Percentiles rank a stretch among this genome's conserved stretches.
Evolutionary conservation across 2,329 filamentous ascomycete species (phyloP).

Genomic region (Neonectria neomacrospora): DNA sequence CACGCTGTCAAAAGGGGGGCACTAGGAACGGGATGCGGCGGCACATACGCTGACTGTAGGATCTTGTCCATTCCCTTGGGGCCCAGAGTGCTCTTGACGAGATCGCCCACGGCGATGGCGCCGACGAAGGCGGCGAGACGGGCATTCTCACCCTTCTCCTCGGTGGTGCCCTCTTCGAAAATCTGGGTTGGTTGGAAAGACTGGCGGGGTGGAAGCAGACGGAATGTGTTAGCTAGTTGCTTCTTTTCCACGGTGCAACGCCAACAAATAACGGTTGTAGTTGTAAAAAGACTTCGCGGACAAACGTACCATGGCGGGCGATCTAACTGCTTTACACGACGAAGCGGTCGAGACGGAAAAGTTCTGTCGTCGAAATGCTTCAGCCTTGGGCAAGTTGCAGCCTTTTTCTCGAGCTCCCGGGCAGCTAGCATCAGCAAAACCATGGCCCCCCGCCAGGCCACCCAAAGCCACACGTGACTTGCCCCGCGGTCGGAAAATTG

Average conservation of each 20-base stretch:
- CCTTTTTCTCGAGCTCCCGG: slow-evolving; percentile 45
- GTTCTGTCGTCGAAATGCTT: slow-evolving; percentile 44
- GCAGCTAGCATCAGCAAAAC: slow-evolving; percentile 35
- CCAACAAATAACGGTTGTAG: neutral
- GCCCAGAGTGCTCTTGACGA: slow-evolving; percentile 96
- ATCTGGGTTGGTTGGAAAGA: slow-evolving; percentile 94
- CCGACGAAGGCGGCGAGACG: slow-evolving; percentile 98
- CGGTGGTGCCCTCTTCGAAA: slow-evolving; percentile 95
- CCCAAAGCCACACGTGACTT: slow-evolving; percentile 52
- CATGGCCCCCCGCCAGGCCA: slow-evolving; percentile 41
- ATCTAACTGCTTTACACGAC: slow-evolving; percentile 36
- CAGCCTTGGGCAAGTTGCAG: slow-evolving; percentile 46
- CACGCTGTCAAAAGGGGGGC: slow-evolving; percentile 35
- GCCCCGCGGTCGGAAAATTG: slow-evolving; percentile 49
- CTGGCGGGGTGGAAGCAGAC: slow-evolving; percentile 46
- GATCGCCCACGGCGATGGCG: slow-evolving; percentile 95
- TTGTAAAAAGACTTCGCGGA: neutral
- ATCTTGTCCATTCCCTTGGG: slow-evolving; percentile 99
- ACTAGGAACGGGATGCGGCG: slow-evolving; percentile 23
- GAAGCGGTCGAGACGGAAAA: slow-evolving; percentile 37
- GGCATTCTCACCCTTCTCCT: slow-evolving; percentile 99
- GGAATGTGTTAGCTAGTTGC: slow-evolving; percentile 35
- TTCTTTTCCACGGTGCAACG: neutral
- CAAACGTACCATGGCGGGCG: slow-evolving; percentile 43
- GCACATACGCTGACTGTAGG: slow-evolving; percentile 86